Evolutionary conservation across 495 filamentous ascomycete species (phyloP), one percentile per base, ranked within the genome.

Genomic region (Cenococcum geophilum): DNA sequence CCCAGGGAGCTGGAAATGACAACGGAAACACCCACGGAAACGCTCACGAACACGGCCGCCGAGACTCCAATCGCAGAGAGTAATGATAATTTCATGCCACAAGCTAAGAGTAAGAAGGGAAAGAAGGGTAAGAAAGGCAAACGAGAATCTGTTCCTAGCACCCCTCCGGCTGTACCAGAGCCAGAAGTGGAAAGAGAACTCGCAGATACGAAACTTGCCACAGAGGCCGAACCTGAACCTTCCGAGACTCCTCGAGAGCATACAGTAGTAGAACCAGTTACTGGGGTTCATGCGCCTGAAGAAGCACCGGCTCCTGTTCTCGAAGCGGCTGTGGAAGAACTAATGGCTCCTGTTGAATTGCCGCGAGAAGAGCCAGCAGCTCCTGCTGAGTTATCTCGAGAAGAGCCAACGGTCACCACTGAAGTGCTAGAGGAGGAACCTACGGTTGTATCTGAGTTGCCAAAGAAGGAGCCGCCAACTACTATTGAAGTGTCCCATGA

Each of bases 61-160:
- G 27, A 32, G 27, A 32, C 27, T 32, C 27, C 27, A 32, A 32
- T 32, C 27, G 27, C 27, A 45, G 40, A 45, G 40, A 45, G 18
- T 45, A 4, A 2, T 16, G 40, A 16, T 16, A 18, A 14, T 10
- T 45, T 45, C 40, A 16, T 4, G 40, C 14, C 21, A 52, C 49
- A 16, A 20, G 32, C 14, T 63, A 69, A 63, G 45, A 27, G 47
- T 35, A 69, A 66, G 53, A 69, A 69, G 51, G 65, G 60, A 25
- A 69, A 69, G 57, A 69, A 69, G 57, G 47, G 47, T 35, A 69
- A 66, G 53, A 69, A 69, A 56, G 61, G 57, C 27, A 68, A 68
- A 58, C 34, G 48, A 45, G n/a, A 22, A 37, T 62, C 66, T 20
- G 45, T 40, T 0, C 20, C 43, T 0, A 36, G 37, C 37, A 47